Base-by-base conservation (phyloP, 805 yeast species). In the Kodamaea restingae region DNA sequence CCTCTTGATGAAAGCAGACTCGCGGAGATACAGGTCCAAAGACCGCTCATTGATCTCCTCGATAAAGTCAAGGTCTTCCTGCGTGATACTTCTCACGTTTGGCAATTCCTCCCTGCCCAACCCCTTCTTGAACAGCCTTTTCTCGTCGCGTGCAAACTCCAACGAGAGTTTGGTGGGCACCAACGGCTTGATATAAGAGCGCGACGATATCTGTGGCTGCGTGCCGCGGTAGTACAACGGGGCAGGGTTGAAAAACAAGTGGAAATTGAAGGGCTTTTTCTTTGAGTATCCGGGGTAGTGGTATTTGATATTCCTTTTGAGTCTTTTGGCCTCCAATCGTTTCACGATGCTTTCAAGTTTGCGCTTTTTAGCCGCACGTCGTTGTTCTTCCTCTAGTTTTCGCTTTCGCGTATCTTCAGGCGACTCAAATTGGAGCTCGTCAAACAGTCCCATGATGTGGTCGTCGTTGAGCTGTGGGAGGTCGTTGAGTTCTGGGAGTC, bases 261-360 rank as follows among this genome's bases (percentile, higher is more conserved):
- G 86, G 75, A 82, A 76, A 48, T 78, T 76, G 49, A 83, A 65
- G 1, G 80, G 73, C 32, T 73, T 65, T 18, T 77, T 71, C 15
- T 65, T 67, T 39, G 70, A 65, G 58, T 81, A 87, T 1, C 73
- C 65, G 0, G 95, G 95, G 53, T 73, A 85, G 50, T 78, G 77
- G 25, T 65, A 62, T 29, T 65, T 58, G 21, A 80, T 56, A 46
- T 57, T 58, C 12, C 56, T 45, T 32, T 53, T 50, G 21, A 45
- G 41, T 21, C 57, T 50, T 39, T 55, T 52, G 18, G 46, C 42
- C 42, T 67, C 68, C 47, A 69, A 47, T 12, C 46, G 50, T 31
- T 39, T 41, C n/a, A 68, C 65, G 2, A 55, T 37, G 22, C 32
- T 33, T 30, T 48, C 49, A n/a, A 68, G 50, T 39, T 61, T 63